These are phyloP conservation scores for Fraxinus quadrangulata DNA, from an alignment of 257 asterid species.

Conservation along the genomic window DNA sequence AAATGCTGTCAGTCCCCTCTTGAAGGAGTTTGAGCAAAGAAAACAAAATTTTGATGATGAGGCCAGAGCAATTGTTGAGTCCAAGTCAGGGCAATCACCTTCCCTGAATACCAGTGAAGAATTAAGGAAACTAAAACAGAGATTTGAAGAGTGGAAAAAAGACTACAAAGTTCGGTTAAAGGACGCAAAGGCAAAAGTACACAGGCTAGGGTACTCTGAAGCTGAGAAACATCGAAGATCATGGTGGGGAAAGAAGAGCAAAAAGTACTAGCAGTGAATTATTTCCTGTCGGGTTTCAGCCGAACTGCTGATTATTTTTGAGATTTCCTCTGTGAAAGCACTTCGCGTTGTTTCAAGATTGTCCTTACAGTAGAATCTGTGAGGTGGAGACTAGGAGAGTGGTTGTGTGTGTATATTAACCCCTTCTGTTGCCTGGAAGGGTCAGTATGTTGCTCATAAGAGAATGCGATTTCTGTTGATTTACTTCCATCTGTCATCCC, in stretches of 20 bases:
- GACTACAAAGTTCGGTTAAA: slow-evolving; percentile 64
- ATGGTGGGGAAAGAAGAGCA: slow-evolving; percentile 82
- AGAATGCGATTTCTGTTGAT: slow-evolving; percentile 2
- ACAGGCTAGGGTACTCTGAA: slow-evolving; percentile 43
- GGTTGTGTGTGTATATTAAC: slow-evolving; percentile 28
- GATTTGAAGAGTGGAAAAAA: slow-evolving; percentile 67
- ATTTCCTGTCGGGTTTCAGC: not conserved
- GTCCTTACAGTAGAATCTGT: slow-evolving; percentile 15
- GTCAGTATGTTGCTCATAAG: slow-evolving; percentile 14
- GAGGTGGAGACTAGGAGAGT: slow-evolving; percentile 23
- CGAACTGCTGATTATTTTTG: not conserved
- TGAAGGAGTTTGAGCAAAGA: slow-evolving; percentile 60
- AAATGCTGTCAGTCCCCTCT: slow-evolving; percentile 47
- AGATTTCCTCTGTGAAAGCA: not conserved
- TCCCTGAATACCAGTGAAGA: slow-evolving; percentile 43
- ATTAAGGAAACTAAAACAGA: slow-evolving; percentile 51
- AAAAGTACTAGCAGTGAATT: not conserved
- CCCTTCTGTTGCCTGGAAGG: slow-evolving; percentile 28
- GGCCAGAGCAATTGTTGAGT: slow-evolving; percentile 46
- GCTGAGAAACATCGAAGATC: slow-evolving; percentile 46
- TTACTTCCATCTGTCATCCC: slow-evolving; percentile 6
- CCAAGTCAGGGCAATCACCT: slow-evolving; percentile 39
- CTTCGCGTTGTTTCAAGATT: slow-evolving; percentile 22
- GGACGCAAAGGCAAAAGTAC: slow-evolving; percentile 58
- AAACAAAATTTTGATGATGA: slow-evolving; percentile 59